Evolutionary conservation across 768 basidiomycete genomes (phyloP).

Genomic region (Leccinum subgranulosum): DNA sequence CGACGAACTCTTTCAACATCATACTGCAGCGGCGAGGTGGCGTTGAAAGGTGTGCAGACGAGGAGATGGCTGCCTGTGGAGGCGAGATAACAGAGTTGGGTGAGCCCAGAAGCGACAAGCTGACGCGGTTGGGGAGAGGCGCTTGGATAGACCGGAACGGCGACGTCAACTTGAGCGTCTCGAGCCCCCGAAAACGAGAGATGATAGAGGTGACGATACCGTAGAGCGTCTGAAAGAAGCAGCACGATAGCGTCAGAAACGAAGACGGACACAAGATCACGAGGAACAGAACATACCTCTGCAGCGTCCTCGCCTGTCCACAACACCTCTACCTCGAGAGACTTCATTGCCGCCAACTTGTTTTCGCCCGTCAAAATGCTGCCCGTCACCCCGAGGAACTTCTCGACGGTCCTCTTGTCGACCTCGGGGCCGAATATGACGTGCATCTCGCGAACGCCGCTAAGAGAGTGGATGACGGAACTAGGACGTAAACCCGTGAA

Average conservation of each 20-base stretch:
- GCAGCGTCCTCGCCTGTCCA: conserved; percentile 29
- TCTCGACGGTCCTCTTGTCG: conserved; percentile 32
- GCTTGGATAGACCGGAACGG: conserved; percentile 29
- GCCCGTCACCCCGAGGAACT: conserved; percentile 28
- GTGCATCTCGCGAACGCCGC: conserved; percentile 29
- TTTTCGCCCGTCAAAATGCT: conserved; percentile 16
- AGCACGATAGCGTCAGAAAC: background rate
- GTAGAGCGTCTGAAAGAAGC: conserved; percentile 22
- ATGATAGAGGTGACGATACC: conserved; percentile 30
- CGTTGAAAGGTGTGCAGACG: background rate
- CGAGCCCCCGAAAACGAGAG: conserved; percentile 29
- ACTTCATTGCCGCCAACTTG: conserved; percentile 12
- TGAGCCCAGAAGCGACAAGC: background rate
- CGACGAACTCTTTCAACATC: conserved; percentile 27
- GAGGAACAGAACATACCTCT: conserved; percentile 16
- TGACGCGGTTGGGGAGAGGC: conserved; percentile 6
- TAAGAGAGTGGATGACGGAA: conserved; percentile 23
- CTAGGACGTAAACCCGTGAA: conserved; percentile 30
- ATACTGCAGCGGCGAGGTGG: background rate
- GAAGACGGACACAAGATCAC: background rate
- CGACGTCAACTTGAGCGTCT: conserved; percentile 29
- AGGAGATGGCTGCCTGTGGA: background rate
- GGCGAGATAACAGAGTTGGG: conserved; percentile 7
- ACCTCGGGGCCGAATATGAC: conserved; percentile 30
- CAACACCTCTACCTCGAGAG: conserved; percentile 27